phyloP scores from a whole-genome alignment of 1,284 basidiomycete genomes.

The Athelia psychrophila region DNA sequence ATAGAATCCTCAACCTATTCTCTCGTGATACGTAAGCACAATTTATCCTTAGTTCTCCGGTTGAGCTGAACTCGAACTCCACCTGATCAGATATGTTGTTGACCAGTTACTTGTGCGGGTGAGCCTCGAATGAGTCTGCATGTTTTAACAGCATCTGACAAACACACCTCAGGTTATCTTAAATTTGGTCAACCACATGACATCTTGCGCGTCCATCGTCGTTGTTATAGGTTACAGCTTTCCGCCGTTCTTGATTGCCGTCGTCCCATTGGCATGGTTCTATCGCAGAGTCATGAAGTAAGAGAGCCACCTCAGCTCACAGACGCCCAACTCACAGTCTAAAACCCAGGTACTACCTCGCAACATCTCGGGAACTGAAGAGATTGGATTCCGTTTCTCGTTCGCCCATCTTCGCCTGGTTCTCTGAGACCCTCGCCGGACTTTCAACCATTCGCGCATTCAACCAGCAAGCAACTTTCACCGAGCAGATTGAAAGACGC shows the following conservation, averaged over 20 bases:
- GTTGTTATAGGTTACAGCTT: constrained; percentile 79
- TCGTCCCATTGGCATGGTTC: constrained; percentile 74
- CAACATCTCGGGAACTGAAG: constrained; percentile 90
- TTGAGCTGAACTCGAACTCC: background rate
- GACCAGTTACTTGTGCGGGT: constrained; percentile 79
- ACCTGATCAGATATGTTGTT: constrained; percentile 51
- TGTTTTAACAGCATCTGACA: background rate
- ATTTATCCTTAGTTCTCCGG: background rate
- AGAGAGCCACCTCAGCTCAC: constrained; percentile 17
- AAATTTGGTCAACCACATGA: constrained; percentile 60
- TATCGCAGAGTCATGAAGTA: constrained; percentile 78
- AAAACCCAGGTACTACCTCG: constrained; percentile 74
- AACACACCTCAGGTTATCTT: constrained; percentile 53
- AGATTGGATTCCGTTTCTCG: constrained; percentile 88
- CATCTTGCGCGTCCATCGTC: constrained; percentile 69
- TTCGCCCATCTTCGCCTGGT: constrained; percentile 90
- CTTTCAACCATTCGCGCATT: constrained; percentile 86
- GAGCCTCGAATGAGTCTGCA: constrained; percentile 11
- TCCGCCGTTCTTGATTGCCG: constrained; percentile 77
- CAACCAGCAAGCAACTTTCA: constrained; percentile 72
- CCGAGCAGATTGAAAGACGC: constrained; percentile 73
- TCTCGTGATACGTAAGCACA: constrained; percentile 85
- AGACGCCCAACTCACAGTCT: constrained; percentile 2
- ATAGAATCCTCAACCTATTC: constrained; percentile 83
- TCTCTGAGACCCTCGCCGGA: constrained; percentile 84